Percentiles rank a stretch among this genome's conserved stretches.
Evolutionary conservation across 768 basidiomycete species (phyloP).

Genomic region (Suillus bovinus): DNA sequence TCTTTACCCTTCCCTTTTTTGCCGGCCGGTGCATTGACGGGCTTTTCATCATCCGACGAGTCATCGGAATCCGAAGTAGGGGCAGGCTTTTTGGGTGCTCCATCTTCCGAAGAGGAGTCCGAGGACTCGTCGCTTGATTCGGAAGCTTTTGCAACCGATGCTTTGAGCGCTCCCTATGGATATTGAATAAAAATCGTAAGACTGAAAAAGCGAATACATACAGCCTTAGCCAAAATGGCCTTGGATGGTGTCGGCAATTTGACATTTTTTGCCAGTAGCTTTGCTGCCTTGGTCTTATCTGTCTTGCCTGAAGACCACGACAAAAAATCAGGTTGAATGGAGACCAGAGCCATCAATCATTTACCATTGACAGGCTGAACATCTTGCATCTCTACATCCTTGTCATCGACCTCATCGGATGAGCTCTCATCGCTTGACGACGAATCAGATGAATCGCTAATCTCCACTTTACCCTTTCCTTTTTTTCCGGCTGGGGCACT

Average conservation of each 20-base stretch:
- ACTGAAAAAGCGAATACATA: conserved; percentile 10
- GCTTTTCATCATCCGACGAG: conserved; percentile 18
- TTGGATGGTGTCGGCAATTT: conserved; percentile 39
- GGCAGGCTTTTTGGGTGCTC: conserved; percentile 25
- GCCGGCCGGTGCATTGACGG: neutral
- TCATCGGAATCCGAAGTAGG: conserved; percentile 16
- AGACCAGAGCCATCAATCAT: neutral
- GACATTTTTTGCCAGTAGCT: conserved; percentile 27
- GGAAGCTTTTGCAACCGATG: conserved; percentile 21
- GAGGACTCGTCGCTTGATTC: conserved; percentile 30
- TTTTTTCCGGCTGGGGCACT: conserved; percentile 25
- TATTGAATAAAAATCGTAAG: neutral
- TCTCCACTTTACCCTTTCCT: conserved; percentile 5
- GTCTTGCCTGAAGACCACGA: conserved; percentile 39
- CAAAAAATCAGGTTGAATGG: neutral
- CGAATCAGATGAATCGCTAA: conserved; percentile 16
- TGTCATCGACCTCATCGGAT: conserved; percentile 24
- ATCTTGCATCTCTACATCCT: conserved; percentile 14
- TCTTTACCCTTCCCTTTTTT: conserved; percentile 5
- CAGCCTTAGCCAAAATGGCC: conserved; percentile 45
- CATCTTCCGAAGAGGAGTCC: conserved; percentile 35
- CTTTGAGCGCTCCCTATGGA: conserved; percentile 21
- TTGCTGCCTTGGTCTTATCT: conserved; percentile 32
- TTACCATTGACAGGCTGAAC: neutral
- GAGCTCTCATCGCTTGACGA: conserved; percentile 15